These are phyloP conservation scores for Gentiana dahurica DNA, from an alignment of 257 asterid genomes.

Conservation along the genomic window DNA sequence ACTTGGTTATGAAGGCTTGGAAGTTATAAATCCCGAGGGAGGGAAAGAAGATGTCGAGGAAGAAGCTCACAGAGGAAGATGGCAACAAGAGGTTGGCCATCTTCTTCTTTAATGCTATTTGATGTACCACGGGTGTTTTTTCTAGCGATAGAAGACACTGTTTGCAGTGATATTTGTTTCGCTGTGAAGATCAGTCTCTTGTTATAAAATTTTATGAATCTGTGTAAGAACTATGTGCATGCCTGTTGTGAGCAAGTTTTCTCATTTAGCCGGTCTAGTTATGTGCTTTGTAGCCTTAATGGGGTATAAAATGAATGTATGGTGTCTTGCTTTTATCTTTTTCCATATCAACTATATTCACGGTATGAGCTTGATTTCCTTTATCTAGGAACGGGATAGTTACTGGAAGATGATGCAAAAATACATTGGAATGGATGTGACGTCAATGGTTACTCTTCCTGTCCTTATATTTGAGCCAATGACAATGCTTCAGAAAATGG, in stretches of 20 bases:
- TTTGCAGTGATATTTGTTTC: too few species aligned
- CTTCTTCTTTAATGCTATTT: conserved; percentile 1
- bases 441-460: conserved; percentile 93
- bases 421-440: conserved; percentile 79
- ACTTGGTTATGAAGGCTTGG: conserved; percentile 77
- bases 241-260: too few species aligned
- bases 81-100: conserved; percentile 55
- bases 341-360: background rate
- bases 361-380: conserved; percentile 5
- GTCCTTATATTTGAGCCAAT: conserved; percentile 90
- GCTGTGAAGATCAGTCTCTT: too few species aligned
- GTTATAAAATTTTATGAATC: too few species aligned
- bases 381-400: conserved; percentile 63
- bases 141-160: too few species aligned
- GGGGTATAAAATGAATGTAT: too few species aligned
- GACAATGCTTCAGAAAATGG: conserved; percentile 96
- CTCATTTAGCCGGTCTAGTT: too few species aligned
- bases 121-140: too few species aligned
- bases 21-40: conserved; percentile 94
- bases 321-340: background rate
- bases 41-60: conserved; percentile 79
- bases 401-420: conserved; percentile 94
- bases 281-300: too few species aligned
- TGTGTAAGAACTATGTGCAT: too few species aligned
- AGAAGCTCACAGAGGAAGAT: conserved; percentile 91